A percentile compares a stretch with the other conserved stretches of the same genome.
These are phyloP conservation scores for Leucosporidium creatinivorum DNA, from an alignment of 768 basidiomycete genomes.

Conservation along the genomic window DNA sequence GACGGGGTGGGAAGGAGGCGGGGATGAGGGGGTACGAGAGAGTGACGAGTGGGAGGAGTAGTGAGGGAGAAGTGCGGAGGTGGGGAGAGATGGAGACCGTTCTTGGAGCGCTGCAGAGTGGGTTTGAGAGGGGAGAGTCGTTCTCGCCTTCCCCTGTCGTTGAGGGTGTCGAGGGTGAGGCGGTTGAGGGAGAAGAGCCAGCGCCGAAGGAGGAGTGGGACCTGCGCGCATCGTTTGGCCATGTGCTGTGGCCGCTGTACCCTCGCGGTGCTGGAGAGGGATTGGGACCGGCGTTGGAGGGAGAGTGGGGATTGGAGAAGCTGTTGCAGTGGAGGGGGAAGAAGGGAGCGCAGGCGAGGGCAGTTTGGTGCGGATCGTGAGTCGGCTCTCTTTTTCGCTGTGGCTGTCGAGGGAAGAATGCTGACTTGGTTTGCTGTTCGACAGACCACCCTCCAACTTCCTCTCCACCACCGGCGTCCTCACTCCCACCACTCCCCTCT, in stretches of 20 bases:
- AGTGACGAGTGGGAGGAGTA: neutral
- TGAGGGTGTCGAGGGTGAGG: no score
- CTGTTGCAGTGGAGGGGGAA: constrained; percentile 3
- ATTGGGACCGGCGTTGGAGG: neutral
- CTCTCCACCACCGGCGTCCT: neutral
- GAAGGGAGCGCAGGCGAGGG: neutral
- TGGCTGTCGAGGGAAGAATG: neutral
- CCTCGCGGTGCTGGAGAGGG: neutral
- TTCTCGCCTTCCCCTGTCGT: no score
- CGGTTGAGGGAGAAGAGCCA: no score
- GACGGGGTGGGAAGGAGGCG: no score
- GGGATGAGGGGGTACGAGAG: neutral
- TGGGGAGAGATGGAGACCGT: neutral
- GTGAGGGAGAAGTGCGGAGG: neutral
- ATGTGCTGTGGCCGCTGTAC: constrained; percentile 25
- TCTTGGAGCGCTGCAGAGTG: no score
- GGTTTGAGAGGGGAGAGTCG: no score
- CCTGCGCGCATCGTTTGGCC: constrained; percentile 20
- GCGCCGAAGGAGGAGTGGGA: no score
- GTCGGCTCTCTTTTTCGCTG: constrained; percentile 7
- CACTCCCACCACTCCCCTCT: neutral
- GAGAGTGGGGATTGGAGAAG: constrained; percentile 1
- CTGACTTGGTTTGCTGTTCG: neutral
- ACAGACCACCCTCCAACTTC: neutral
- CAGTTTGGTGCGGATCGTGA: neutral